A percentile compares a stretch with the other conserved stretches of the same genome.
phyloP scores from a whole-genome alignment of 345 rosid species.

The Syzygium oleosum region DNA sequence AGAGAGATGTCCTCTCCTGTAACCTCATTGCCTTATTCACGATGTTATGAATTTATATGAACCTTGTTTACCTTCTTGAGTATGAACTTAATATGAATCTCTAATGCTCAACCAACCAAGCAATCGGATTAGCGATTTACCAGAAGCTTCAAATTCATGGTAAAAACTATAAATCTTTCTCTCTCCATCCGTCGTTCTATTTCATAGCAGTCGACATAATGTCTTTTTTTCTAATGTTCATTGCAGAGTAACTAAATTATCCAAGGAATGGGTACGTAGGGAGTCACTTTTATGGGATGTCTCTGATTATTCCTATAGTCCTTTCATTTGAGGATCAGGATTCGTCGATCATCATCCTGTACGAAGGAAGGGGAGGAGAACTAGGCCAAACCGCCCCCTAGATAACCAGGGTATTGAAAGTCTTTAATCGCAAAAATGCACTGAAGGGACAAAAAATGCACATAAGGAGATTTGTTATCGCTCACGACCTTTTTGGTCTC shows the following conservation, averaged over 20 bases:
- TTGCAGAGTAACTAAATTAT: background rate
- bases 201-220: background rate
- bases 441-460: background rate
- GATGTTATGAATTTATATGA: background rate
- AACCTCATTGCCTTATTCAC: background rate
- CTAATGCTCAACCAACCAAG: background rate
- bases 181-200: background rate
- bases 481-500: background rate
- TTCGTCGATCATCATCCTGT: background rate
- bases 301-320: background rate
- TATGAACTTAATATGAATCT: background rate
- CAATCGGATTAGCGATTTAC: background rate
- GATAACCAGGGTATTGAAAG: background rate
- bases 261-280: background rate
- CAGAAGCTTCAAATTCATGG: background rate
- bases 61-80: background rate
- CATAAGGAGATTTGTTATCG: background rate
- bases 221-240: background rate
- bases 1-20: background rate
- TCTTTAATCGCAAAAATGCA: too few species aligned
- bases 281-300: background rate
- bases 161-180: background rate
- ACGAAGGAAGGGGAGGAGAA: background rate
- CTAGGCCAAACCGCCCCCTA: background rate
- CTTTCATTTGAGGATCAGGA: background rate